Evolutionary conservation across 371 early-diverging fungal genomes (phyloP).

Genomic region (Choanephora cucurbitarum): DNA sequence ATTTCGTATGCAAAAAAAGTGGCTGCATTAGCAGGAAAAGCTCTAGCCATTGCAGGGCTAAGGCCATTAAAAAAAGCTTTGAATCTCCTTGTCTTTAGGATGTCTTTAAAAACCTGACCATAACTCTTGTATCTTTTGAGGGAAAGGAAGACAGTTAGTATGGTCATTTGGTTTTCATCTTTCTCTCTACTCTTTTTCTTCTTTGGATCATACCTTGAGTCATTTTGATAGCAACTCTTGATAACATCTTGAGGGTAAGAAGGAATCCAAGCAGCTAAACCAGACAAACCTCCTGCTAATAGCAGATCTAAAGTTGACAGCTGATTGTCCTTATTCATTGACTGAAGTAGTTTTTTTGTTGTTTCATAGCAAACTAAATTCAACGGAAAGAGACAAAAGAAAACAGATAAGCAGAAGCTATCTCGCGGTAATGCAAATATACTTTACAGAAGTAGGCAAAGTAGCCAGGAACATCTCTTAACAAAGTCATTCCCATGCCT

Average conservation of each 20-base stretch:
- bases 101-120: slow-evolving; percentile 40
- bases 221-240: slow-evolving; percentile 78
- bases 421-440: no score
- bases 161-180: not conserved
- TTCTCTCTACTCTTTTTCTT: not conserved
- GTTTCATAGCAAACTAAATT: slow-evolving; percentile 64
- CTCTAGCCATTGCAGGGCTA: slow-evolving; percentile 81
- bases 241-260: slow-evolving; percentile 90
- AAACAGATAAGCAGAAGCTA: not conserved
- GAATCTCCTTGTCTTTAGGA: slow-evolving; percentile 39
- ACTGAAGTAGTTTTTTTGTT: slow-evolving; percentile 56
- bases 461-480: slow-evolving; percentile 84
- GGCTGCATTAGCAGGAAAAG: slow-evolving; percentile 90
- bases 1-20: slow-evolving; percentile 82
- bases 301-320: slow-evolving; percentile 63
- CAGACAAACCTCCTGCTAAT: slow-evolving; percentile 82
- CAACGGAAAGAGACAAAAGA: not conserved
- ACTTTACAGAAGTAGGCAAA: slow-evolving; percentile 76
- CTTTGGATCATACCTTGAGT: slow-evolving; percentile 30
- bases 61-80: slow-evolving; percentile 77
- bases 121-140: slow-evolving; percentile 27
- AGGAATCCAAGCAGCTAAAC: slow-evolving; percentile 82
- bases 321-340: slow-evolving; percentile 47
- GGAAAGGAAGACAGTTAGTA: not conserved
- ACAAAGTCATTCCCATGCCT: slow-evolving; percentile 74